Percentiles rank a stretch among this genome's conserved stretches.
Evolutionary conservation across 345 rosid genomes (phyloP).

Genomic region (Salix dunnii): DNA sequence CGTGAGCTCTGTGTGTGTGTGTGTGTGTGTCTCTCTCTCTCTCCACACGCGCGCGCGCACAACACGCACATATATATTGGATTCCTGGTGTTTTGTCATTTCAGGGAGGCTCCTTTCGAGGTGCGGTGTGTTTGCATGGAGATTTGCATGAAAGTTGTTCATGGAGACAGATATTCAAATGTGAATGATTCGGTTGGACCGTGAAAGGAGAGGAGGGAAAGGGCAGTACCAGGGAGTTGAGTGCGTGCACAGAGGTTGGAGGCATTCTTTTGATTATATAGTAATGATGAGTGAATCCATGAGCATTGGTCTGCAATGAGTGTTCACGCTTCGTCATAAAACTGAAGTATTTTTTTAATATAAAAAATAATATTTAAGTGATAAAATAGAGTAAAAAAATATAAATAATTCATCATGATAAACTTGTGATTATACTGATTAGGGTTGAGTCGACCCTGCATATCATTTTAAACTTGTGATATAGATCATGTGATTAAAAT

Average conservation of each 20-base stretch:
- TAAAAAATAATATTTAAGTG: no score
- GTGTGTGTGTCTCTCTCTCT: no score
- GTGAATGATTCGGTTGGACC: constrained; percentile 44
- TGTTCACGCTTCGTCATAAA: no score
- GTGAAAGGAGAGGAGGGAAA: constrained; percentile 19
- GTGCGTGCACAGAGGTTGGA: constrained; percentile 27
- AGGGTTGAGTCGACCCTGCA: no score
- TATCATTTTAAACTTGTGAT: no score
- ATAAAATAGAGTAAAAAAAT: no score
- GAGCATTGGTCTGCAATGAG: constrained; percentile 4
- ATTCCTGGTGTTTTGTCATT: not conserved
- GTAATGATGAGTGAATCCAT: constrained; percentile 45
- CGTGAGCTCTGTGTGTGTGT: no score
- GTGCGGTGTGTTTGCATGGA: constrained; percentile 34
- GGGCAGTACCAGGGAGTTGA: constrained; percentile 6
- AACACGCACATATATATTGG: not conserved
- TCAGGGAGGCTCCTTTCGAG: not conserved
- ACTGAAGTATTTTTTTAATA: no score
- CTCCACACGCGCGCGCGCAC: no score
- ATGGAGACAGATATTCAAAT: constrained; percentile 54
- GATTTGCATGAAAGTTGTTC: constrained; percentile 36
- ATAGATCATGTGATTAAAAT: no score
- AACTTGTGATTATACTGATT: accelerated
- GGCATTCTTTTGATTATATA: constrained; percentile 33
- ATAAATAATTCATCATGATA: no score